Evolutionary conservation across 495 filamentous ascomycete species (phyloP), one percentile per base, ranked within the genome.

Genomic region (Xylaria telfairii): DNA sequence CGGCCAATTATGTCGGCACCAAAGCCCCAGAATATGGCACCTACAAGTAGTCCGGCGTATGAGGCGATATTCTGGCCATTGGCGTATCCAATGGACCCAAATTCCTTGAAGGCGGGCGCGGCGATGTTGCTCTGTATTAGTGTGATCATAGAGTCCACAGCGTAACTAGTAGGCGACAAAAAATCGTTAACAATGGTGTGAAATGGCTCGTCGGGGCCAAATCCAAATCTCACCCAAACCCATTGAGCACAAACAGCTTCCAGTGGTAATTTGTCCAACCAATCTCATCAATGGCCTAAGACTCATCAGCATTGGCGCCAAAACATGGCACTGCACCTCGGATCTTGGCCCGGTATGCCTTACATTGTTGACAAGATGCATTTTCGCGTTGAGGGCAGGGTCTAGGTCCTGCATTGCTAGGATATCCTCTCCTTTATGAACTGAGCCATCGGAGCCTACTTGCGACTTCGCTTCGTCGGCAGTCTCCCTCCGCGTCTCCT

Each of bases 21-120:
- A 56, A 95, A 86, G 0, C 93, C 93, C 93, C 92, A 95, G 76
- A 94, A 93, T 3, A 93, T 78, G 0, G 93, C 92, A 0, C 92
- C 93, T 3, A 89, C 73, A 1, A 94, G 81, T 65, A 96, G 85
- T 2, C 93, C 92, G 60, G 91, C 86, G 71, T 92, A 92, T 0
- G 86, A 85, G 15, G 90, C 87, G 66, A 92, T 86, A 3, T 87
- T 91, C 70, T 92, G 79, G 5, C 82, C 90, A 42, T 86, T 84
- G 13, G 67, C 65, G 68, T 85, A 90, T 10, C 83, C 83, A 0
- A 77, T 64, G 9, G 87, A 80, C 17, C 86, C 81, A 71, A 91
- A 91, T 75, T 92, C 89, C 68, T 81, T 82, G 59, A 77, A 84
- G 4, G 90, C 90, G 39, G 85, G 83, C 17, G 72, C 75, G 5